These are phyloP conservation scores for Russula earlei DNA, from an alignment of 768 basidiomycete genomes.

Conservation along the genomic window DNA sequence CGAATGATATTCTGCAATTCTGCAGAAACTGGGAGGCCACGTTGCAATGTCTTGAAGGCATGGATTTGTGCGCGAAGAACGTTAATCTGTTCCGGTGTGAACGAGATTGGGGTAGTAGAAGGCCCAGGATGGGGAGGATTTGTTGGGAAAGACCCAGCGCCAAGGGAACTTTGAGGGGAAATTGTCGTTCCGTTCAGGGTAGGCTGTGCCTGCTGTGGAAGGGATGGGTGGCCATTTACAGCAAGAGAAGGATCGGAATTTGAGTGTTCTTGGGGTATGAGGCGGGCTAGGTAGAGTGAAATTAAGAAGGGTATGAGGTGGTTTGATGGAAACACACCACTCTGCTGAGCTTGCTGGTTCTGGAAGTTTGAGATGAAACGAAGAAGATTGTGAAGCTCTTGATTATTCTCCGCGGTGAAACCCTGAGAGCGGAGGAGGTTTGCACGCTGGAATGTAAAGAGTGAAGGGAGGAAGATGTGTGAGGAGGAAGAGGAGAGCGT, in stretches of 20 bases:
- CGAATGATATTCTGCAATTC: conserved; percentile 61
- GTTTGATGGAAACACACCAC: conserved; percentile 1
- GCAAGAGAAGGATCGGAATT: conserved; percentile 25
- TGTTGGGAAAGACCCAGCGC: conserved; percentile 41
- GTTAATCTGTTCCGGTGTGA: conserved; percentile 64
- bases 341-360: conserved; percentile 31
- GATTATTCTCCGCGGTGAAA: conserved; percentile 35
- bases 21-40: conserved; percentile 60
- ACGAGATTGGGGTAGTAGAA: conserved; percentile 69
- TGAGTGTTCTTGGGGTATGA: conserved; percentile 17
- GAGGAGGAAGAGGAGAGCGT: not conserved
- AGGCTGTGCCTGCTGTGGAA: conserved; percentile 18
- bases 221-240: conserved; percentile 43
- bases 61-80: conserved; percentile 76
- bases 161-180: conserved; percentile 33
- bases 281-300: conserved; percentile 1
- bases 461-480: not conserved
- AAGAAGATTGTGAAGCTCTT: conserved; percentile 35
- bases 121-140: conserved; percentile 41
- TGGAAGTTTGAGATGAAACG: conserved; percentile 32
- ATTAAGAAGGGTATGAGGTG: not conserved
- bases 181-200: conserved; percentile 29
- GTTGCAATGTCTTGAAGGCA: conserved; percentile 65
- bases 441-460: conserved; percentile 30
- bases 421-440: conserved; percentile 36